Evolutionary conservation across 805 yeast species (phyloP).

Genomic region (Dipodascus albidus): DNA sequence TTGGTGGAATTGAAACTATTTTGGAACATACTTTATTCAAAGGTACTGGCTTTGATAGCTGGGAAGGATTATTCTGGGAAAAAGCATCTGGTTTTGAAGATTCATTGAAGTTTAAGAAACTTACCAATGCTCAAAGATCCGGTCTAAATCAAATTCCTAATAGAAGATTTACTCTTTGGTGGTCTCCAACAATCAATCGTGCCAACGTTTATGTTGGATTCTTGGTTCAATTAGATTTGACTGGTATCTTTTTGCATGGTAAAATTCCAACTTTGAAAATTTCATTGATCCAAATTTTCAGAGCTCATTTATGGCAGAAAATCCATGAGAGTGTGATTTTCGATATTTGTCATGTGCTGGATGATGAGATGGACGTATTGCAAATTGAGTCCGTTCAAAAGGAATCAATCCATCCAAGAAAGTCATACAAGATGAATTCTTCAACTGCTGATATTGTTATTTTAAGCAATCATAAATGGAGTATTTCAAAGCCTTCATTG

Average conservation of each 20-base stretch:
- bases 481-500: slow-evolving; percentile 62
- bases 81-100: slow-evolving; percentile 96
- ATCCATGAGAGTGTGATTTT: slow-evolving; percentile 92
- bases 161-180: slow-evolving; percentile 94
- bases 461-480: slow-evolving; percentile 70
- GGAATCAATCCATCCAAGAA: slow-evolving; percentile 91
- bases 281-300: slow-evolving; percentile 86
- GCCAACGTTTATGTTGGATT: slow-evolving; percentile 98
- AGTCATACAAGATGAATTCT: slow-evolving; percentile 93
- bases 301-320: slow-evolving; percentile 98
- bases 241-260: slow-evolving; percentile 96
- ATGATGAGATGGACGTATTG: slow-evolving; percentile 70
- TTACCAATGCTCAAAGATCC: slow-evolving; percentile 95
- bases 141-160: slow-evolving; percentile 97
- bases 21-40: slow-evolving; percentile 89
- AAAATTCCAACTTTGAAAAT: slow-evolving; percentile 95
- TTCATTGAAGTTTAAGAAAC: slow-evolving; percentile 82
- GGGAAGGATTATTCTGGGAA: slow-evolving; percentile 99
- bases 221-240: slow-evolving; percentile 86
- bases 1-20: slow-evolving; percentile 95
- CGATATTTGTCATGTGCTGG: slow-evolving; percentile 86
- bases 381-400: slow-evolving; percentile 81
- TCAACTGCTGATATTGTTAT: slow-evolving; percentile 86
- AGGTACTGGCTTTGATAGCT: slow-evolving; percentile 94
- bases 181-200: slow-evolving; percentile 98